Base-by-base conservation (phyloP, 129 eudicot species). In the Helianthus tuberosus region DNA sequence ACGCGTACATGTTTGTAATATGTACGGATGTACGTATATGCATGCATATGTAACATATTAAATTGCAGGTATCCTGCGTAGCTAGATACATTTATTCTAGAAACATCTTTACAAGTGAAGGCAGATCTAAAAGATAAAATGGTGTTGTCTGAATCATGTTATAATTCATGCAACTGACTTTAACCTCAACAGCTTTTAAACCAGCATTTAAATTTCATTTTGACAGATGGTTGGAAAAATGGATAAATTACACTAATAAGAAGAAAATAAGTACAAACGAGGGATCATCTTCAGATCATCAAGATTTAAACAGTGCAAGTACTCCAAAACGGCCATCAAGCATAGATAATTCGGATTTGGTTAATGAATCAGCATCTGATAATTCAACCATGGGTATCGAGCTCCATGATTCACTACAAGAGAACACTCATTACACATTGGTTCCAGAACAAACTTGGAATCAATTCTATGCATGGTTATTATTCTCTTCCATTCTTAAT, bases 201-300 rank as follows among this genome's bases (percentile, higher is more conserved):
- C 27, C 32, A 51, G 9, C 55, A 51, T 64, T 75, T 64, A 51
- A 39, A 52, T 53, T 65, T 75, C 3, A 11, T 76, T 64, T 54
- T 73, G 48, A 38, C 86, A 94, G 98, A 83, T 94, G 98, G 98
- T 90, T 97, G 98, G 91, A 94, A 47, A 83, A 79, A 41, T 94
- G 98, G 98, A 82, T 88, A 13, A 81, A 69, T 60, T 94, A 80
- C 82, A 97, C 85, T 65, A 85, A 83, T 67, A 86, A 41, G 61
- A 89, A 88, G 55, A 23, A 84, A 50, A 60, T 38, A 61, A 68
- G 41, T 60, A 73, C 79, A 60, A 89, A 82, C 71, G 95, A 90
- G 55, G 96, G 90, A 49, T 73, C 96, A 58, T 77, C 85, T 66
- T 82, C 86, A 51, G 88, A 89, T 35, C 81, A 81, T 66, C 81